These are phyloP conservation scores for Phaeotremella fagi DNA, from an alignment of 768 basidiomycete species.

Conservation along the genomic window DNA sequence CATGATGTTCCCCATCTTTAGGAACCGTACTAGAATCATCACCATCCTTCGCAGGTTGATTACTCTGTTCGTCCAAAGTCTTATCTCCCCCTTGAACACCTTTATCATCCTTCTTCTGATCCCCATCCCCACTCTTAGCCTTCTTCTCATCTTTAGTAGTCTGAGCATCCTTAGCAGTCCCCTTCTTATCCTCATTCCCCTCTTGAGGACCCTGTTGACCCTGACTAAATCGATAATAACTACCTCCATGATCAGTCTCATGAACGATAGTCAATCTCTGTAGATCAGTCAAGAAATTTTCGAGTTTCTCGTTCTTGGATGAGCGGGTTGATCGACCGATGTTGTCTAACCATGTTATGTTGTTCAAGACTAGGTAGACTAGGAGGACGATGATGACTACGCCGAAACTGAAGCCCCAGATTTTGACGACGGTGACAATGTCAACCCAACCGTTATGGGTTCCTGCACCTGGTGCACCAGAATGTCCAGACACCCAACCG, in stretches of 20 bases:
- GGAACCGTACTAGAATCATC: background rate
- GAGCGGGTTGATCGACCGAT: constrained; percentile 49
- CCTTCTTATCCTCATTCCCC: constrained; percentile 16
- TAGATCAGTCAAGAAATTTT: constrained; percentile 51
- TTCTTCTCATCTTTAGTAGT: constrained; percentile 12
- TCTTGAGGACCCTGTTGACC: constrained; percentile 12
- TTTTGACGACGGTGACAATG: constrained; percentile 52
- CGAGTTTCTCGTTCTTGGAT: constrained; percentile 48
- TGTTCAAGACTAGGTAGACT: constrained; percentile 50
- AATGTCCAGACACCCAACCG: constrained; percentile 52
- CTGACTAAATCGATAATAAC: constrained; percentile 25
- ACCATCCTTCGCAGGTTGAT: background rate
- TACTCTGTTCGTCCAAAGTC: constrained; percentile 1
- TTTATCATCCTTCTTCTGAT: background rate
- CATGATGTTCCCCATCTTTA: background rate
- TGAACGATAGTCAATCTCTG: constrained; percentile 52
- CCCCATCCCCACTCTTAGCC: constrained; percentile 1
- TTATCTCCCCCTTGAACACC: background rate
- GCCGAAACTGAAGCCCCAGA: constrained; percentile 52
- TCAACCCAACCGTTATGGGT: constrained; percentile 40
- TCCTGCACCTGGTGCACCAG: background rate
- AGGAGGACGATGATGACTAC: constrained; percentile 50
- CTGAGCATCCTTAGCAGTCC: constrained; percentile 6
- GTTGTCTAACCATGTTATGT: constrained; percentile 50
- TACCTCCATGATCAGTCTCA: constrained; percentile 38